Base-by-base conservation (phyloP, 495 filamentous ascomycete species). In the Bryoglossum gracile region DNA sequence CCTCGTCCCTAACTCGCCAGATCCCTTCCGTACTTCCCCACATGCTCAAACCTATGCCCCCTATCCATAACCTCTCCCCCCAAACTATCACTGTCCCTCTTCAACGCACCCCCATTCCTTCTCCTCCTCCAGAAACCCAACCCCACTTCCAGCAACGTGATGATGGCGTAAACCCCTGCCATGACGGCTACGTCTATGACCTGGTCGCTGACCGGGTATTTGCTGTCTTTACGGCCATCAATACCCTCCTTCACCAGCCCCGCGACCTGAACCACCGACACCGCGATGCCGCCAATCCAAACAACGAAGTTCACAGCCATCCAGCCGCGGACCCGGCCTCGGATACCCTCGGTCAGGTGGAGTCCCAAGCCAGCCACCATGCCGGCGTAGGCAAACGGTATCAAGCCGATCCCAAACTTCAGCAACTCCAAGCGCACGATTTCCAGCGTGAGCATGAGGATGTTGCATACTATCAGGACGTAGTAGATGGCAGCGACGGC, bases 131-230 rank as follows among this genome's bases (percentile, higher is more conserved):
- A 54, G 17, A 54, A 28, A 1, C 54, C 48, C n/a, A 64, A 30
- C 21, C 47, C 26, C 6, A 51, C 16, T 48, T 68, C 65, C 28
- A 68, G 36, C 0, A 57, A 35, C 3, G 37, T 53, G 13, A 68
- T 23, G 0, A 57, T 53, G 24, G 49, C 53, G 52, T 63, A 68
- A 2, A 66, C 57, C 0, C 63, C 62, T 28, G 62, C 57, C 58
- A 65, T 61, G 5, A 67, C 65, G 0, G 49, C 50, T 1, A 65
- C 57, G 53, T 68, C 64, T 17, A 44, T 65, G 19, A 66, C 48
- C 33, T 68, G 54, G 35, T 66, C 64, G 14, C 44, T 51, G 14
- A 61, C 46, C 0, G 65, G 64, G 38, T 66, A 66, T 32, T 63
- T 65, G 1, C 42, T 62, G 1, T 61, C 62, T 37, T 65, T 63